These are phyloP conservation scores for Aspergillus wentii DNA, from an alignment of 495 filamentous ascomycete genomes.

Conservation along the genomic window DNA sequence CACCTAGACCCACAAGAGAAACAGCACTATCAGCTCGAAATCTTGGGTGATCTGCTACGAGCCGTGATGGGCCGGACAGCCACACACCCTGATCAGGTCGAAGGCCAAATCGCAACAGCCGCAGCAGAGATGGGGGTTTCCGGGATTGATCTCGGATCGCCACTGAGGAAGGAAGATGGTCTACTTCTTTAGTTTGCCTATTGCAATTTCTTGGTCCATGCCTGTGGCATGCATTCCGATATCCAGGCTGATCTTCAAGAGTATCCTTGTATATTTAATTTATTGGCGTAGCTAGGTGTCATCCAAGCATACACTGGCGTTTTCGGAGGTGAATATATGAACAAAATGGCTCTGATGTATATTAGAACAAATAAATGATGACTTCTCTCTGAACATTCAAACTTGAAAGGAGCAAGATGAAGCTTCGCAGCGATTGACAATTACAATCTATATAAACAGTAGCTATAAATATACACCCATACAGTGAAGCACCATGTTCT, in stretches of 20 bases:
- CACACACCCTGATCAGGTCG: constrained; percentile 24
- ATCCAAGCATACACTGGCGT: not conserved
- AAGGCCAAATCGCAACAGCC: constrained; percentile 38
- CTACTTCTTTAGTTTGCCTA: constrained; percentile 20
- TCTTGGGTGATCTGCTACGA: constrained; percentile 46
- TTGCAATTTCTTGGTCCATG: no score
- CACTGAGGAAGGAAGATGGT: constrained; percentile 24
- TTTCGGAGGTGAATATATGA: not conserved
- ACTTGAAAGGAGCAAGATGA: no score
- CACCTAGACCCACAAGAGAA: constrained; percentile 36
- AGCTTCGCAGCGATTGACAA: no score
- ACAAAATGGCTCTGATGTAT: no score
- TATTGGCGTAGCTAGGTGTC: no score
- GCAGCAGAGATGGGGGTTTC: constrained; percentile 52
- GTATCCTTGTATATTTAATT: not conserved
- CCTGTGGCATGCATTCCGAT: no score
- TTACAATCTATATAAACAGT: no score
- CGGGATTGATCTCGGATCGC: constrained; percentile 26
- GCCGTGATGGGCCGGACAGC: constrained; percentile 45
- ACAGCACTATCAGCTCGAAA: constrained; percentile 44
- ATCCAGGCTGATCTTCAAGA: no score
- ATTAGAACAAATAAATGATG: constrained; percentile 10
- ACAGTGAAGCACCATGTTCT: no score
- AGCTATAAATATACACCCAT: no score
- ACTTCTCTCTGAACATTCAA: no score